A percentile compares a stretch with the other conserved stretches of the same genome.
Evolutionary conservation across 768 basidiomycete species (phyloP).

Genomic region (Leccinellum luteum): DNA sequence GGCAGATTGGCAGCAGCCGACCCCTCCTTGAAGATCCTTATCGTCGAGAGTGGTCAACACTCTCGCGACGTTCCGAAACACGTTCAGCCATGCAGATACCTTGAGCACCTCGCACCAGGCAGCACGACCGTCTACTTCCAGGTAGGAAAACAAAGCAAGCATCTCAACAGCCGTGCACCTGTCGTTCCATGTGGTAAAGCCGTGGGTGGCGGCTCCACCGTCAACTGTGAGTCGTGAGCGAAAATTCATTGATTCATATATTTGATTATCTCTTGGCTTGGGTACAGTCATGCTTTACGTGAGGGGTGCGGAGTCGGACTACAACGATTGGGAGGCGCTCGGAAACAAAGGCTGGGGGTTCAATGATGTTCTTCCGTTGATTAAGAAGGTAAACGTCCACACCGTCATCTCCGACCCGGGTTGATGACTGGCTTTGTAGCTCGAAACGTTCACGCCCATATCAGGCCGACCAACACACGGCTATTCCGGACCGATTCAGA

Average conservation of each 20-base stretch:
- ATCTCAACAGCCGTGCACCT: slow-evolving; percentile 42
- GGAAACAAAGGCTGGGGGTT: slow-evolving; percentile 63
- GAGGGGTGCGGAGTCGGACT: slow-evolving; percentile 59
- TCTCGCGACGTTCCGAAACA: slow-evolving; percentile 46
- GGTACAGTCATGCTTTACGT: slow-evolving; percentile 47
- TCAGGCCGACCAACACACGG: slow-evolving; percentile 37
- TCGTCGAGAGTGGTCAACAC: slow-evolving; percentile 59
- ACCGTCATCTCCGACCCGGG: not conserved
- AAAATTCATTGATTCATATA: not conserved
- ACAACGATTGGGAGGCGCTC: slow-evolving; percentile 54
- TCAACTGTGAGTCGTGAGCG: slow-evolving; percentile 47
- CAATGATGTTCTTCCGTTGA: slow-evolving; percentile 51
- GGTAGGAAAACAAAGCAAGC: slow-evolving; percentile 36
- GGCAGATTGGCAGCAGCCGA: slow-evolving; percentile 52
- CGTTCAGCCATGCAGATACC: slow-evolving; percentile 52
- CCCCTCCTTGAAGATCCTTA: slow-evolving; percentile 52
- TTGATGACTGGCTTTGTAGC: slow-evolving; percentile 45
- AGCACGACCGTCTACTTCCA: slow-evolving; percentile 47
- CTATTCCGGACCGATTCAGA: slow-evolving; percentile 28
- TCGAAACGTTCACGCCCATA: slow-evolving; percentile 35
- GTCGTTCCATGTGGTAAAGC: slow-evolving; percentile 48
- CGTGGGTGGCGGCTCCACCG: slow-evolving; percentile 60
- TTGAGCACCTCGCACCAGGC: slow-evolving; percentile 38
- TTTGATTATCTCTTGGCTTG: not conserved
- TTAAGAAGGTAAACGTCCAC: slow-evolving; percentile 46